Conservation (phyloP, 1,139 yeast species). For the Sugiyamaella castrensis region DNA sequence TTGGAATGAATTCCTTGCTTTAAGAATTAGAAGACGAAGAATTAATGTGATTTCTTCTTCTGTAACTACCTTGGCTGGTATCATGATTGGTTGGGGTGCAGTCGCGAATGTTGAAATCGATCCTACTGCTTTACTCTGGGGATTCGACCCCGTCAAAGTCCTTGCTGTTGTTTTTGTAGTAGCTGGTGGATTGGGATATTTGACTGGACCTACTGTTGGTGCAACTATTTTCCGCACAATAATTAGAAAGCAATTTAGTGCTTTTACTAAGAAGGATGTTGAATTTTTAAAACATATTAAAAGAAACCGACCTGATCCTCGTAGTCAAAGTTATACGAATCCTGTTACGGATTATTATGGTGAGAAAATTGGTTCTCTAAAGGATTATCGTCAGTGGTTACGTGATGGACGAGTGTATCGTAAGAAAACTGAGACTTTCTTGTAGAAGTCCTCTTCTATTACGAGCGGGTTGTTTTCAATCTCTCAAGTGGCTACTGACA, state of each 20-base stretch:
- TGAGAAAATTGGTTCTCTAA: slow-evolving; percentile 83
- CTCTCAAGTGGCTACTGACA: too few species aligned
- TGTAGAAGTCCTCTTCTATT: slow-evolving; percentile 39
- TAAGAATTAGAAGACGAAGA: slow-evolving; percentile 72
- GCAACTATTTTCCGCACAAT: slow-evolving; percentile 59
- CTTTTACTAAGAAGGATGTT: slow-evolving; percentile 55
- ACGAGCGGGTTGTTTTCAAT: not conserved
- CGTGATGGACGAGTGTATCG: slow-evolving; percentile 90
- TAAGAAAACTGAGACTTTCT: slow-evolving; percentile 78
- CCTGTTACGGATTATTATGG: slow-evolving; percentile 99
- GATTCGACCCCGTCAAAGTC: slow-evolving; percentile 82
- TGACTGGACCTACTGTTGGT: slow-evolving; percentile 83
- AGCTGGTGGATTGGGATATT: slow-evolving; percentile 77
- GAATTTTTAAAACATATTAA: slow-evolving; percentile 70
- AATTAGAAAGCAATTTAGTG: slow-evolving; percentile 45
- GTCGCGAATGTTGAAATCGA: slow-evolving; percentile 79
- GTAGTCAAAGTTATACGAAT: slow-evolving; percentile 86
- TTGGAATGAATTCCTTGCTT: slow-evolving; percentile 77
- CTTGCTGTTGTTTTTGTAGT: slow-evolving; percentile 49
- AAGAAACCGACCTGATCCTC: slow-evolving; percentile 84
- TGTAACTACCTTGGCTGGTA: slow-evolving; percentile 65
- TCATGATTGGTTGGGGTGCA: slow-evolving; percentile 69
- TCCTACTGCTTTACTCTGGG: slow-evolving; percentile 76
- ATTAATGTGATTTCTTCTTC: slow-evolving; percentile 66
- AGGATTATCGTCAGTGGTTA: slow-evolving; percentile 91